Percentiles rank a stretch among this genome's conserved stretches.
These are phyloP conservation scores for Xenosphaeropsis pyriputrescens DNA, from an alignment of 2,329 filamentous ascomycete species.

Conservation along the genomic window DNA sequence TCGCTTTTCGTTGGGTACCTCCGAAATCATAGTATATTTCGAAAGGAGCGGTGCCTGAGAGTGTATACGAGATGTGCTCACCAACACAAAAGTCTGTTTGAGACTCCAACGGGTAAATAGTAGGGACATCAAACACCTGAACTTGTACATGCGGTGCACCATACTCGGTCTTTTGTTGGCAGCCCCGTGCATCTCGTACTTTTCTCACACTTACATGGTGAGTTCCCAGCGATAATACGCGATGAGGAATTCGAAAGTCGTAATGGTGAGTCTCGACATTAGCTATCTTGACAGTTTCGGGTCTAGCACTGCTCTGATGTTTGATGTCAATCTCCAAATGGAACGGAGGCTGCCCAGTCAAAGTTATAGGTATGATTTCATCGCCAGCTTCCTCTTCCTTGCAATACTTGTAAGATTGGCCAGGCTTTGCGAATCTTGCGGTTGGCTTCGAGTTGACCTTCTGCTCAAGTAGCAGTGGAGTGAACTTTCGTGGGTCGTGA, in stretches of 20 bases:
- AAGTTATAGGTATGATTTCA: constrained; percentile 74
- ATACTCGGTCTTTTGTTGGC: constrained; percentile 61
- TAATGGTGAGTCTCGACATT: constrained; percentile 64
- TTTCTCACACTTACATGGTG: constrained; percentile 82
- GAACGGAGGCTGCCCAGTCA: constrained; percentile 79
- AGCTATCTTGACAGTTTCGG: constrained; percentile 69
- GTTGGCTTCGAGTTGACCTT: constrained; percentile 72
- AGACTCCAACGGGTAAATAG: constrained; percentile 76
- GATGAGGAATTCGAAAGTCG: constrained; percentile 71
- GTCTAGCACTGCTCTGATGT: constrained; percentile 66
- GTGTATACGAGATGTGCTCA: constrained; percentile 81
- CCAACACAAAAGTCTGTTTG: constrained; percentile 87
- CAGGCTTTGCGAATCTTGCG: constrained; percentile 70
- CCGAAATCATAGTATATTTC: constrained; percentile 88
- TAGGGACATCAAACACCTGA: constrained; percentile 83
- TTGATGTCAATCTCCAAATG: constrained; percentile 85
- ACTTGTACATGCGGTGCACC: constrained; percentile 71
- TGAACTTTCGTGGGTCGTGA: constrained; percentile 49
- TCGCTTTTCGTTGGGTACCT: constrained; percentile 62
- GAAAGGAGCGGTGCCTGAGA: constrained; percentile 84
- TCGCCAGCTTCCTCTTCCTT: constrained; percentile 69
- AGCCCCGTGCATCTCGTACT: constrained; percentile 76
- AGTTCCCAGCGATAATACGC: constrained; percentile 73
- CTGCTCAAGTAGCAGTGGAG: constrained; percentile 60
- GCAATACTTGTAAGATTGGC: constrained; percentile 92